Evolutionary conservation across 1,139 yeast genomes (phyloP).

Genomic region (Yarrowia galli): DNA sequence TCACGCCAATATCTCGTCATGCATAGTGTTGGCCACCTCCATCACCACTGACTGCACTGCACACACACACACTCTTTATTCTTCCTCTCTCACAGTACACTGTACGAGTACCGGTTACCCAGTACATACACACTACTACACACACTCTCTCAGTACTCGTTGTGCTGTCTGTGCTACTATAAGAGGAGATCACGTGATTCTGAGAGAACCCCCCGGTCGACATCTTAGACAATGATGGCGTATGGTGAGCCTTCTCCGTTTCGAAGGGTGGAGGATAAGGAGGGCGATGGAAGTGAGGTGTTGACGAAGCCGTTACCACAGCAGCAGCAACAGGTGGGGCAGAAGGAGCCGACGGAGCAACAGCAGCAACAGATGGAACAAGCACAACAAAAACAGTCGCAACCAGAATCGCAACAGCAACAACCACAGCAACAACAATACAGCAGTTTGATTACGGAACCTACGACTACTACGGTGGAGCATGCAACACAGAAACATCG

Average conservation of each 20-base stretch:
- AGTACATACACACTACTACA: no score
- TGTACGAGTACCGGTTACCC: no score
- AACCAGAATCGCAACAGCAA: background rate
- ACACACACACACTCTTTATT: background rate
- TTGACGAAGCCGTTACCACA: background rate
- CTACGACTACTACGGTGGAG: background rate
- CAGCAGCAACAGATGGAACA: background rate
- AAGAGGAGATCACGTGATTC: background rate
- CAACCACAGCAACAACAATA: constrained; percentile 1
- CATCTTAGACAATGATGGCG: constrained; percentile 33
- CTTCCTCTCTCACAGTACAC: background rate
- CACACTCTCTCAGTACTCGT: no score
- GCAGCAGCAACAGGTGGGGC: background rate
- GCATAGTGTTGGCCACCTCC: constrained; percentile 34
- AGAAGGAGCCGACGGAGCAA: background rate
- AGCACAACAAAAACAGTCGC: background rate
- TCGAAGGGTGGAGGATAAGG: constrained; percentile 12
- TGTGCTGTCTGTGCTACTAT: no score
- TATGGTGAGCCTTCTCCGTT: constrained; percentile 38
- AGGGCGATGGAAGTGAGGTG: background rate
- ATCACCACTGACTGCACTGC: no score
- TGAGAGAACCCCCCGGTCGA: background rate
- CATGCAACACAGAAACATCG: background rate
- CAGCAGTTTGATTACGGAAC: constrained; percentile 12
- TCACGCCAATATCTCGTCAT: constrained; percentile 32